Conservation (phyloP, 2,329 filamentous ascomycete species). For the Trichoderma gracile region DNA sequence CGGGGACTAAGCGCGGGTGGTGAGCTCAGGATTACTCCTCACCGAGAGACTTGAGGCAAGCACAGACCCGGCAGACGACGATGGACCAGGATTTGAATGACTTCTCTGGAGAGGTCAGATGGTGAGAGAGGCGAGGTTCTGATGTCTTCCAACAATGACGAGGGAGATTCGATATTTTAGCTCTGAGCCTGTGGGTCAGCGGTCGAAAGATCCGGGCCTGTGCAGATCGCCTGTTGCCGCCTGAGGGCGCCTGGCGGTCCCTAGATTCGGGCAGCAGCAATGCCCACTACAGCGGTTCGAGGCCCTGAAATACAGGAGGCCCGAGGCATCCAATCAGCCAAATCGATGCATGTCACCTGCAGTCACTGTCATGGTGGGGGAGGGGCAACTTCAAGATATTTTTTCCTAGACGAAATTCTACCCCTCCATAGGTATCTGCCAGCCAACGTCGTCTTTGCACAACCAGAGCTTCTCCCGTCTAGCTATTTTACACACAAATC, state of each 20-base stretch:
- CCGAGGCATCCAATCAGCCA: not conserved
- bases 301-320: constrained; percentile 8
- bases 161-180: not conserved
- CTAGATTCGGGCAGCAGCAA: not conserved
- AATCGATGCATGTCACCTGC: constrained; percentile 7
- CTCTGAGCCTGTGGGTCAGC: not conserved
- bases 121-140: not conserved
- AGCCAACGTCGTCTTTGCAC: not conserved
- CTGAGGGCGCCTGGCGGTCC: not conserved
- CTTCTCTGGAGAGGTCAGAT: not conserved
- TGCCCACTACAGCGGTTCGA: not conserved
- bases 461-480: not conserved
- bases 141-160: not conserved
- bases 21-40: constrained; percentile 20
- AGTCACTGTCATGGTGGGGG: constrained; percentile 2
- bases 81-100: not conserved
- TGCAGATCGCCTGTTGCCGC: not conserved
- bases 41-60: constrained; percentile 9
- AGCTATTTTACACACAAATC: not conserved
- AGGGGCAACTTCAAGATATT: not conserved
- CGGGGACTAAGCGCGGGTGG: not conserved
- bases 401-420: constrained; percentile 3
- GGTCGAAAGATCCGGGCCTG: not conserved
- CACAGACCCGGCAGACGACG: not conserved
- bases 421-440: constrained; percentile 16